Base-by-base conservation (phyloP, 768 basidiomycete genomes). In the Sporobolomyces roseus region DNA sequence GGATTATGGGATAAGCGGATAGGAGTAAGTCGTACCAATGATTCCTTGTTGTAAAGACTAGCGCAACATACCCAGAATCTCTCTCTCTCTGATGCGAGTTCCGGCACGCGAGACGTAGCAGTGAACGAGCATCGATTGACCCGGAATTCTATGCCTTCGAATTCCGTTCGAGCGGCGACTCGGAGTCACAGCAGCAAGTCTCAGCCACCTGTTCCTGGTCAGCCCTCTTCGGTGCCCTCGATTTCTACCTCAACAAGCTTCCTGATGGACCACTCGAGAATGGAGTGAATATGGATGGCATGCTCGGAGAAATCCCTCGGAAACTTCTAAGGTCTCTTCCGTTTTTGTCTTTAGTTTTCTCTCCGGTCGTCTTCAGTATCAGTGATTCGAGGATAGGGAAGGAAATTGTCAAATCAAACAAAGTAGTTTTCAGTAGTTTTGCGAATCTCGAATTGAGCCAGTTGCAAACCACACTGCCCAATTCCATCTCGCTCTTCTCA, bases 101-200 rank as follows among this genome's bases (percentile, higher is more conserved):
- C n/a, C n/a, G n/a, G n/a, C n/a, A n/a, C n/a, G n/a, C n/a, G n/a
- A n/a, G n/a, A n/a, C n/a, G n/a, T n/a, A n/a, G n/a, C n/a, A n/a
- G n/a, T n/a, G n/a, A n/a, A n/a, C n/a, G n/a, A n/a, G n/a, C n/a
- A n/a, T n/a, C n/a, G n/a, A n/a, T n/a, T n/a, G n/a, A n/a, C n/a
- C n/a, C n/a, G n/a, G n/a, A n/a, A n/a, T n/a, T n/a, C 75, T 81
- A 90, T 16, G 88, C 90, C n/a, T 91, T 91, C 80, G 92, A 93
- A 78, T 93, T 93, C 78, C 83, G 94, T 77, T 43, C 59, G 16
- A 56, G 88, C 87, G n/a, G 85, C 85, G 61, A 62, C 7, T 2
- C 70, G 32, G 8, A 27, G 1, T 29, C 46, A 19, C 48, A 48
- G 19, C 58, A 50, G 25, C 53, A 49, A 32, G 41, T 45, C 45